Base-by-base conservation (phyloP, 768 basidiomycete genomes). In the Lactarius tabidus region DNA sequence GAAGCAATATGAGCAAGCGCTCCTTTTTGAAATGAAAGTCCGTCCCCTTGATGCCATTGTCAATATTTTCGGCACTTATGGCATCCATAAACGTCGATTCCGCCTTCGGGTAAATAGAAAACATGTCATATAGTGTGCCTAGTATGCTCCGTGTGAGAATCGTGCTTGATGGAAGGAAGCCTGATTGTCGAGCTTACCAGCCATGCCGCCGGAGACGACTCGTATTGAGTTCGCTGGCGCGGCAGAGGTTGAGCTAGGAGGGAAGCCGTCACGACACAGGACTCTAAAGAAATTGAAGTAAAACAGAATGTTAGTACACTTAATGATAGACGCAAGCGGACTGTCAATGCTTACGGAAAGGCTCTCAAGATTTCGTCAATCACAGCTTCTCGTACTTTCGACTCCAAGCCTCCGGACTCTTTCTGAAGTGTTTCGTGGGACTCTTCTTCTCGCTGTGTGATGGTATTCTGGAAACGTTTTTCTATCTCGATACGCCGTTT, bases 1-100 rank as follows among this genome's bases (percentile, higher is more conserved):
- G 17, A 20, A 20, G 15, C 7, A 60, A 35, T 17, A 51, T 48
- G 12, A 65, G 53, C n/a, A 65, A 38, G n/a, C 59, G 59, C n/a
- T 39, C 28, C 20, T 60, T 65, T 33, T 48, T 60, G 10, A n/a
- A 33, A n/a, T 41, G 59, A n/a, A 65, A 65, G 7, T 59, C 63
- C 1, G 33, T 0, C 1, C 7, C 26, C 26, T 17, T 39, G 28
- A 59, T 54, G 20, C 48, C 57, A 0, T 48, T 48, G 14, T 51
- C 64, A 6, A 65, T 29, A 26, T 45, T 55, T 20, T 53, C 64
- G 7, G 33, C 28, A 14, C 55, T 28, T 9, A 55, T 48, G 29
- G 4, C 12, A n/a, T 2, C 9, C 28, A 59, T 39, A 28, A 38
- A 65, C 1, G 1, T 45, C 36, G 20, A 6, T 10, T n/a, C 5